Base-by-base conservation (phyloP, 345 rosid species). In the Arabis hirsuta region DNA sequence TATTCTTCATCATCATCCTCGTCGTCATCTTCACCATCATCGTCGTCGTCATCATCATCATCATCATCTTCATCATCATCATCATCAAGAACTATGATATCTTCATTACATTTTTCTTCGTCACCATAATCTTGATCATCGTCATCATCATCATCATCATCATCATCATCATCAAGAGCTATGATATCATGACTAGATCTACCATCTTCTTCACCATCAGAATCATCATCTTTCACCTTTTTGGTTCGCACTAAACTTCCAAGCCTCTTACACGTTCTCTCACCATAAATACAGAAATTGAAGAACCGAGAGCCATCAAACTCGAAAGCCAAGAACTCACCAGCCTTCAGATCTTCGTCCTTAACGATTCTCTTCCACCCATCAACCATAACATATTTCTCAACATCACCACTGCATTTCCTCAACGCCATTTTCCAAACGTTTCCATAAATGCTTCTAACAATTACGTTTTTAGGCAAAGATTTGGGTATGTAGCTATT, bases 241-340 rank as follows among this genome's bases (percentile, higher is more conserved):
- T 12, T 36, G 27, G 20, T 0, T 55, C 36, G 43, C 57, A 63
- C 63, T 62, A 63, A 72, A 54, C n/a, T 44, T 54, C n/a, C 41
- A 72, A 63, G 69, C 70, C 26, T 63, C 64, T 73, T 73, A 64
- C 76, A 73, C 3, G 76, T 73, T n/a, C 31, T 10, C 4, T 2
- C 41, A 22, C 76, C 64, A 7, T 55, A 73, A 9, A 73, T 16
- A 62, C 71, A 73, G 42, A 73, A 63, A 27, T 63, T 73, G 20
- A 73, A 73, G 13, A 16, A 4, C 4, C 76, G 1, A 45, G 8
- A 73, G 10, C 71, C 65, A 73, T 73, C 71, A 16, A 63, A 73
- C 43, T 63, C 76, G 4, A 73, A 73, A 5, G 41, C 26, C 64
- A 73, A 55, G 43, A 73, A 73, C 71, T 73, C 76, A 34, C 76